Conservation (phyloP, 495 filamentous ascomycete genomes). For the Penicillium crystallinum region DNA sequence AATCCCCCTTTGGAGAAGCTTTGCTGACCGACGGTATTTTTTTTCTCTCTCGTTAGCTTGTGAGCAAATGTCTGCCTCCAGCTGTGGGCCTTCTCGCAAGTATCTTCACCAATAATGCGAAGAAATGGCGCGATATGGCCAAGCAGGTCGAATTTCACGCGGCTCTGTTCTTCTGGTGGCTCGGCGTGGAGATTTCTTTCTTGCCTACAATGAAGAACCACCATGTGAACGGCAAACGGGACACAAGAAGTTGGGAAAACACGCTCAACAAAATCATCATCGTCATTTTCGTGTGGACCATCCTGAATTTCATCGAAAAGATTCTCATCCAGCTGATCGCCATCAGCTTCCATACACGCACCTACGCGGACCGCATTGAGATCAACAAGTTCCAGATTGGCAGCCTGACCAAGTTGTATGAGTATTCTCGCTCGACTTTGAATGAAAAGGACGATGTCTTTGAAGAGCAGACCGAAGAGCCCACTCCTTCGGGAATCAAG, state of each 20-base stretch:
- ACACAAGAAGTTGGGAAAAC: constrained; percentile 61
- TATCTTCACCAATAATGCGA: constrained; percentile 78
- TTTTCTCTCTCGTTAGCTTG: constrained; percentile 43
- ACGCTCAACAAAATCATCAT: constrained; percentile 85
- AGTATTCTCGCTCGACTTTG: constrained; percentile 70
- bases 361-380: constrained; percentile 87
- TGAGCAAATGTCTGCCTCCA: constrained; percentile 69
- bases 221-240: constrained; percentile 53
- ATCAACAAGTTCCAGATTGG: constrained; percentile 87
- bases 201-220: constrained; percentile 64
- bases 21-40: neutral
- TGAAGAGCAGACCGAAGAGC: constrained; percentile 43
- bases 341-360: constrained; percentile 84
- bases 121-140: constrained; percentile 91
- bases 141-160: constrained; percentile 80
- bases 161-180: constrained; percentile 88
- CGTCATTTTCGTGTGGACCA: constrained; percentile 69
- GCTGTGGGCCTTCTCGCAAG: constrained; percentile 62
- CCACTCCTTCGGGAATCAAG: constrained; percentile 49
- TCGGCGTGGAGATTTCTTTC: constrained; percentile 68
- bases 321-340: constrained; percentile 94
- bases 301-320: constrained; percentile 85
- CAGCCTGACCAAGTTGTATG: constrained; percentile 75
- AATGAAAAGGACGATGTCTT: constrained; percentile 68
- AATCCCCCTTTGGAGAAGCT: neutral